Evolutionary conservation across 2,329 filamentous ascomycete species (phyloP).

Genomic region (Geosmithia putterillii): DNA sequence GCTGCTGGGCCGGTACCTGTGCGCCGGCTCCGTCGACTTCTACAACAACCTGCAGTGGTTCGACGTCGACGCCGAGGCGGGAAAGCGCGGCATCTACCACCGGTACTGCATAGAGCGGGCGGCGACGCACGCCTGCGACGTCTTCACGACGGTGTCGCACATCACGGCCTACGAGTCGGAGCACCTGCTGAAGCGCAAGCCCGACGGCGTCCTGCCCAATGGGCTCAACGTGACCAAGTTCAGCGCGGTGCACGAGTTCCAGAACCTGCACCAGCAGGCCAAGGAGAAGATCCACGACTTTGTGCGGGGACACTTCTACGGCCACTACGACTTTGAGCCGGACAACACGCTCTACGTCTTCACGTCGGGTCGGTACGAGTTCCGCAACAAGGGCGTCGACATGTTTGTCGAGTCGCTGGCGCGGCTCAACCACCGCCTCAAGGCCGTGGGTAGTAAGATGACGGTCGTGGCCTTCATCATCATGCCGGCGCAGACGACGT

Average conservation of each 20-base stretch:
- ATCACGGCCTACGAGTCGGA: constrained; percentile 98
- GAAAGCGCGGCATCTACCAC: constrained; percentile 97
- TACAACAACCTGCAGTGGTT: constrained; percentile 98
- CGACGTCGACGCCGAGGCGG: constrained; percentile 90
- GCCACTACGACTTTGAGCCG: constrained; percentile 91
- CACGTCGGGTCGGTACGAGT: constrained; percentile 93
- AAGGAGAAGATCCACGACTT: constrained; percentile 99
- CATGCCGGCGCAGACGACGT: constrained; percentile 94
- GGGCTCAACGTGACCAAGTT: constrained; percentile 96
- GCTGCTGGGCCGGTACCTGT: constrained; percentile 87
- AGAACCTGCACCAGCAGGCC: constrained; percentile 90
- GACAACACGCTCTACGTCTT: constrained; percentile 98
- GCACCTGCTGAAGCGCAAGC: constrained; percentile 93
- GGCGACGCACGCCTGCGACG: constrained; percentile 81
- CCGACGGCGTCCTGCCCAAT: constrained; percentile 91
- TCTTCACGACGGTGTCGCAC: constrained; percentile 97
- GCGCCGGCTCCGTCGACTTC: constrained; percentile 94
- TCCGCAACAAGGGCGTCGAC: constrained; percentile 95
- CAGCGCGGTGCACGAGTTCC: constrained; percentile 96
- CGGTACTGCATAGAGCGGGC: constrained; percentile 96
- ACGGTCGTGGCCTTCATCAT: constrained; percentile 97
- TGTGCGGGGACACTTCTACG: constrained; percentile 95
- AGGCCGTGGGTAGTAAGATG: constrained; percentile 71
- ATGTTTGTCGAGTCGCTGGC: constrained; percentile 99
- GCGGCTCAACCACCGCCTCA: constrained; percentile 86